Percentiles rank a stretch among this genome's conserved stretches.
Evolutionary conservation across 73 alveolate species (phyloP).

Genomic region (Tetrahymena elliotti): DNA sequence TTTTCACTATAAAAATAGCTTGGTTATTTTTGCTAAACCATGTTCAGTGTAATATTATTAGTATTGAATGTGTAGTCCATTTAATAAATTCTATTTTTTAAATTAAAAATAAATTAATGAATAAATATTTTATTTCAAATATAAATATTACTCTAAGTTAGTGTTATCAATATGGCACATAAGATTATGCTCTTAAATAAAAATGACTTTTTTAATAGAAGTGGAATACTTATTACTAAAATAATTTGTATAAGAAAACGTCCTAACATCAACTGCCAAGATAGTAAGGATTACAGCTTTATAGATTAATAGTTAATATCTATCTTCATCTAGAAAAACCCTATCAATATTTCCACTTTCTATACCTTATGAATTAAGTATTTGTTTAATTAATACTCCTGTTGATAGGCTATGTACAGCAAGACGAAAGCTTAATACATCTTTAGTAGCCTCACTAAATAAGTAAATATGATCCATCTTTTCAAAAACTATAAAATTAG

Average conservation of each 20-base stretch:
- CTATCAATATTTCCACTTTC: not conserved
- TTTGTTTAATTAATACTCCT: not conserved
- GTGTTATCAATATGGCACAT: not conserved
- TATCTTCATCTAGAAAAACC: not conserved
- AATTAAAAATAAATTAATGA: not conserved
- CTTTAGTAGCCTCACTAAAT: not conserved
- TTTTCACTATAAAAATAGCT: not conserved
- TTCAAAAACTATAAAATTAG: not conserved
- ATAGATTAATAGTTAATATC: not conserved
- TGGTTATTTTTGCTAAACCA: not conserved
- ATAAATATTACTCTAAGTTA: not conserved
- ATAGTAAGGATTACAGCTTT: not conserved
- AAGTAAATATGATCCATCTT: not conserved
- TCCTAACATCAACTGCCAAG: not conserved
- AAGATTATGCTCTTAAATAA: not conserved
- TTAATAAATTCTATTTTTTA: not conserved
- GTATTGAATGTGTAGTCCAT: not conserved
- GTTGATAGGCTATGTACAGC: not conserved
- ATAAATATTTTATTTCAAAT: not conserved
- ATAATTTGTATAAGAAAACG: not conserved
- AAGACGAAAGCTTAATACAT: not conserved
- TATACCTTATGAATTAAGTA: not conserved
- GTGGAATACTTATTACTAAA: not conserved
- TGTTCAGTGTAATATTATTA: not conserved
- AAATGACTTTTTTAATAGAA: not conserved